Conservation (phyloP, 2,329 filamentous ascomycete genomes). For the Aspergillus ochraceoroseus region DNA sequence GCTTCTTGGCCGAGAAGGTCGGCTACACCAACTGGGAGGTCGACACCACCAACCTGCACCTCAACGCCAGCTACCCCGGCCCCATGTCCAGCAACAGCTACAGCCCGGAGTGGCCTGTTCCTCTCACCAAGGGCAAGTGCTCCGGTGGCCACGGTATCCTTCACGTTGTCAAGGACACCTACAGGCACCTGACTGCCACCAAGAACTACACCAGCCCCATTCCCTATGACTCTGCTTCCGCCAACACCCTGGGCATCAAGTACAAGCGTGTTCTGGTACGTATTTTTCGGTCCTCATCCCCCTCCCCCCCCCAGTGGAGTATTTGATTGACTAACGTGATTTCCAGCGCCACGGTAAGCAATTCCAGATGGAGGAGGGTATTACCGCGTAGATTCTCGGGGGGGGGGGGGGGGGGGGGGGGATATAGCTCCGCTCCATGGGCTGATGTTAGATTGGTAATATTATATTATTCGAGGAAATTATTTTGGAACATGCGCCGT, state of each 20-base stretch:
- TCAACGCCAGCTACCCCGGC: constrained; percentile 54
- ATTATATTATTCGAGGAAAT: too few species aligned
- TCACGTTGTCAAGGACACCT: constrained; percentile 31
- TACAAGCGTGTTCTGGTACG: constrained; percentile 19
- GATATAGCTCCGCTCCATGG: too few species aligned
- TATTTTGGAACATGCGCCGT: too few species aligned
- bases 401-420: too few species aligned
- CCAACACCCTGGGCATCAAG: constrained; percentile 20
- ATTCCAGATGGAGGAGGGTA: too few species aligned
- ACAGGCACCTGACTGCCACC: constrained; percentile 23
- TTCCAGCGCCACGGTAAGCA: too few species aligned
- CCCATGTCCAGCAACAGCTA: constrained; percentile 28
- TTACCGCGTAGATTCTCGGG: too few species aligned
- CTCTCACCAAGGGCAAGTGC: constrained; percentile 31
- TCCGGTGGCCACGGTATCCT: constrained; percentile 37
- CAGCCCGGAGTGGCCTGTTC: constrained; percentile 30
- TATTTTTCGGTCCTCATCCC: too few species aligned
- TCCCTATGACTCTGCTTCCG: constrained; percentile 23
- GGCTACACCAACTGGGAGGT: constrained; percentile 50
- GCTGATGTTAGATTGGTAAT: too few species aligned
- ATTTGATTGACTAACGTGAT: too few species aligned
- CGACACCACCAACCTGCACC: constrained; percentile 42
- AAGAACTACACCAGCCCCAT: constrained; percentile 36
- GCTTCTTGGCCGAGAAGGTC: constrained; percentile 56
- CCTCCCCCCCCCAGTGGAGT: too few species aligned